Percentiles rank a stretch among this genome's conserved stretches.
Conservation (phyloP, 2,329 filamentous ascomycete species). For the Neopestalotiopsis clavispora region DNA sequence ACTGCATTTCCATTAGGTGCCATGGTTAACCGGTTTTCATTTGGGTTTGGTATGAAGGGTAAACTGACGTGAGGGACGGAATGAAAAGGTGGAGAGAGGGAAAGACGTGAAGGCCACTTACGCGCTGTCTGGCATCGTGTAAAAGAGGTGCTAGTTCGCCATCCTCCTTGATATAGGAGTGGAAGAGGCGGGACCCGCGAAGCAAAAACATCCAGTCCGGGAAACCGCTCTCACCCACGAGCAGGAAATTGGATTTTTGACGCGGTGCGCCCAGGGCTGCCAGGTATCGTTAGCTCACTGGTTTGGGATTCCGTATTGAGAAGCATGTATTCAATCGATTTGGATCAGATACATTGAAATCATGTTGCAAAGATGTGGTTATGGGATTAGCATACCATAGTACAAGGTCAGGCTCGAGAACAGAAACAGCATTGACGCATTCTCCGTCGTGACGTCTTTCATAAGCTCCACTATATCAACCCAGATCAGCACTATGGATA, state of each 20-base stretch:
- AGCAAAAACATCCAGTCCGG: slow-evolving; percentile 27
- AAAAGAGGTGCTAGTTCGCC: slow-evolving; percentile 20
- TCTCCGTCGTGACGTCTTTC: slow-evolving; percentile 7
- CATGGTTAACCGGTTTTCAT: no score
- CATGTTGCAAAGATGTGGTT: background rate
- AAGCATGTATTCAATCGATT: no score
- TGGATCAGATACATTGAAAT: no score
- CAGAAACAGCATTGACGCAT: slow-evolving; percentile 20
- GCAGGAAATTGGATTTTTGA: slow-evolving; percentile 5
- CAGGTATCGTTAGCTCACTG: no score
- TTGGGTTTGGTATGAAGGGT: no score
- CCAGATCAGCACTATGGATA: no score
- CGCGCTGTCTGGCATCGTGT: slow-evolving; percentile 7
- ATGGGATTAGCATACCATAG: slow-evolving; percentile 12
- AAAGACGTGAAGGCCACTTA: no score
- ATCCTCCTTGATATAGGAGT: slow-evolving; percentile 4
- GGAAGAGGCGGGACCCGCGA: slow-evolving; percentile 6
- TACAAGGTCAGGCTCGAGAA: slow-evolving; percentile 25
- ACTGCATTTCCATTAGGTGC: background rate
- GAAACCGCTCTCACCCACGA: slow-evolving; percentile 15
- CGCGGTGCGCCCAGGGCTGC: slow-evolving; percentile 8
- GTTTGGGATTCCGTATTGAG: no score
- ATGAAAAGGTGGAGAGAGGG: no score
- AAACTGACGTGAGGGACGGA: no score
- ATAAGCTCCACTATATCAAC: slow-evolving; percentile 21